Base-by-base conservation (phyloP, 352 stramenopile species). In the Globisporangium carolinianum region DNA sequence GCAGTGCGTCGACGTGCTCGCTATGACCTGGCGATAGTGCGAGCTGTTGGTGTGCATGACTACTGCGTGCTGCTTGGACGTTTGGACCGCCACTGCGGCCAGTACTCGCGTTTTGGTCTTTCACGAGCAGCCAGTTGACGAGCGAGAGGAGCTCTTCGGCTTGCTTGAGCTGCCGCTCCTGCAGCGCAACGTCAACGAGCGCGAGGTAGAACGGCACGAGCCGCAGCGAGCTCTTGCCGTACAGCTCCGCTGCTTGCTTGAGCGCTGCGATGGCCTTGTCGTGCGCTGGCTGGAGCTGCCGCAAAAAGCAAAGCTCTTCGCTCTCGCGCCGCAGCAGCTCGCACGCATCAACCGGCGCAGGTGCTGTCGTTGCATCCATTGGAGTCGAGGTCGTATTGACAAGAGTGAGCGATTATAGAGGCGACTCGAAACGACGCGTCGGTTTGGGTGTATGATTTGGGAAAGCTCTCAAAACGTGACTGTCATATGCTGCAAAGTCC, bases 71-170 rank as follows among this genome's bases (percentile, higher is more conserved):
- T 65, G 37, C 7, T 60, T 47, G 15, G 50, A 52, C 11, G 63
- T 55, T 53, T 43, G 45, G 41, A 38, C 51, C n/a, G 6, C 6
- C 6, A 10, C 38, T 43, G 38, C 38, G 38, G 6, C 6, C 42
- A n/a, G 12, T 35, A 3, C 11, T 32, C 3, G 2, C 38, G 24
- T 79, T 74, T 15, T 63, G 68, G 53, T 83, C 72, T 59, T 87
- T 86, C 43, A 91, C 73, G 37, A 89, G 53, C 46, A 87, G 69
- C 78, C 78, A 91, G 67, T 88, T 87, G 54, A 87, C 67, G 12
- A 88, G 70, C 4, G 77, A 82, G 2, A 91, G 68, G 18, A 86
- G 59, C 47, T 89, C 75, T 51, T 91, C 79, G 1, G 76, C 75
- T 57, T 78, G 73, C 49, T 83, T 83, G 46, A 89, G 65, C 45